These are phyloP conservation scores for Diaporthe longicolla DNA, from an alignment of 2,329 filamentous ascomycete species.

Conservation along the genomic window DNA sequence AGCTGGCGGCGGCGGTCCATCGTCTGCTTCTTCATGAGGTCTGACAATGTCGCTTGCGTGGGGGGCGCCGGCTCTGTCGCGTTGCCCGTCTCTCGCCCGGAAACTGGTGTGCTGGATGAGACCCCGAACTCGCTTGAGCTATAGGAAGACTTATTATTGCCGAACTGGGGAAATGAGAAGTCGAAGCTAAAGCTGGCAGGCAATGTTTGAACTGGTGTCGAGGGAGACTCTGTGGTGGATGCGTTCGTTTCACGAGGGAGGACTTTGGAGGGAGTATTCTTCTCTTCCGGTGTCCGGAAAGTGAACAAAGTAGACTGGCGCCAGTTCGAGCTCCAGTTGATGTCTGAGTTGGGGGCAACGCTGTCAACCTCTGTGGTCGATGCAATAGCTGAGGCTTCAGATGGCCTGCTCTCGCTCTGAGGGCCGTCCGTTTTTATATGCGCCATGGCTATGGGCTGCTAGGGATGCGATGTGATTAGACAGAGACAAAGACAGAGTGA, in stretches of 20 bases:
- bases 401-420: background rate
- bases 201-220: no score
- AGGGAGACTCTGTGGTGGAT: background rate
- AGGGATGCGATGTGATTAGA: background rate
- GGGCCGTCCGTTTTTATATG: constrained; percentile 12
- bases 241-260: background rate
- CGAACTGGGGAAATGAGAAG: background rate
- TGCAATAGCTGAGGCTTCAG: background rate
- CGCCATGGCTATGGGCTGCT: constrained; percentile 9
- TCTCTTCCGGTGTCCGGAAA: background rate
- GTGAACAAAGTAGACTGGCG: background rate
- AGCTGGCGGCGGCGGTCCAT: constrained; percentile 36
- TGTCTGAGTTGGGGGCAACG: background rate
- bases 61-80: no score
- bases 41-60: background rate
- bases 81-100: background rate
- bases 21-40: constrained; percentile 8
- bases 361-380: background rate
- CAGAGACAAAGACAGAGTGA: background rate
- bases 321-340: constrained; percentile 1
- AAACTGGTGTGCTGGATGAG: background rate
- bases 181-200: background rate
- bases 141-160: background rate
- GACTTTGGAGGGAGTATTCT: background rate
- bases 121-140: background rate